A percentile compares a stretch with the other conserved stretches of the same genome.
These are phyloP conservation scores for Leptographium lundbergii DNA, from an alignment of 2,329 filamentous ascomycete genomes.

Conservation along the genomic window DNA sequence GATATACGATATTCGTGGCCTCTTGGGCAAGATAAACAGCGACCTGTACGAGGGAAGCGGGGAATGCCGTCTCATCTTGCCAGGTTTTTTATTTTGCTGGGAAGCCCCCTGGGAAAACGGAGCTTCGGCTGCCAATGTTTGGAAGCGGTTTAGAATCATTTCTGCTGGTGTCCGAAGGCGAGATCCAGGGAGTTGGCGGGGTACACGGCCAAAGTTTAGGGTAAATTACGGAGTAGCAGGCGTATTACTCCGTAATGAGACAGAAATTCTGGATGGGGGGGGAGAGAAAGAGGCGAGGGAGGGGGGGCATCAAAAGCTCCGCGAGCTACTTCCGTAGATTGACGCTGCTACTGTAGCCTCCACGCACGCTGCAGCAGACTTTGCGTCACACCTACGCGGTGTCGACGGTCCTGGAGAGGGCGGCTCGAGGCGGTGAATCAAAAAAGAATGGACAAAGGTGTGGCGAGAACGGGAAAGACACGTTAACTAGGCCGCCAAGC, in stretches of 20 bases:
- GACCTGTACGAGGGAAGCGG: background rate
- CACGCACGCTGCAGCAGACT: background rate
- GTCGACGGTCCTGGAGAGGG: background rate
- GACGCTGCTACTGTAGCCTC: background rate
- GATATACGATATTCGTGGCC: background rate
- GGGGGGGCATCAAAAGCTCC: background rate
- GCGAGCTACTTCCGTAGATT: background rate
- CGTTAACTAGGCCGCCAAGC: no score
- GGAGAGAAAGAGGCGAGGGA: background rate
- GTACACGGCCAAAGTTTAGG: background rate
- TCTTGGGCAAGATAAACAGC: background rate
- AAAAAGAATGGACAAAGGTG: background rate
- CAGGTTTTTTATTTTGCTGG: background rate
- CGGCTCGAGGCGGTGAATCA: background rate
- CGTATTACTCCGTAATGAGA: background rate
- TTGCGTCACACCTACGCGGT: background rate
- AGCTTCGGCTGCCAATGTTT: background rate
- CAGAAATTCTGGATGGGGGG: background rate
- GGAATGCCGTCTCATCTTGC: background rate
- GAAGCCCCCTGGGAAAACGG: background rate
- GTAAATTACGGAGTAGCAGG: no score
- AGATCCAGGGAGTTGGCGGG: background rate
- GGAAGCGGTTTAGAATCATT: background rate
- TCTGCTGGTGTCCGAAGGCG: background rate
- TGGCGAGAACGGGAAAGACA: no score